Percentiles rank a stretch among this genome's conserved stretches.
phyloP scores from a whole-genome alignment of 1,284 basidiomycete species.

The Cronartium quercuum region DNA sequence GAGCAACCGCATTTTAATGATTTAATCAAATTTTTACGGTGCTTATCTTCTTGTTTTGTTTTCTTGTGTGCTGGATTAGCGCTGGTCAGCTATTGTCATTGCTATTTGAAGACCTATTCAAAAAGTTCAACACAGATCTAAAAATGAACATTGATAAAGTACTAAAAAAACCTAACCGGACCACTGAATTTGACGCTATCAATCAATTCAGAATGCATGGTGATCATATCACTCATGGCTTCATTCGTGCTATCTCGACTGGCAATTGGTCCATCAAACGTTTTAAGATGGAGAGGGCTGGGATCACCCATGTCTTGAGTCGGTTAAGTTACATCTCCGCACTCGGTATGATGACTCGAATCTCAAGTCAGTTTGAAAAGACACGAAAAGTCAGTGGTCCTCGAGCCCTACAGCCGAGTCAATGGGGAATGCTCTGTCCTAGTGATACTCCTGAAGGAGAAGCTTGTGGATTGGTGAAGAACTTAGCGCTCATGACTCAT shows the following conservation, averaged over 20 bases:
- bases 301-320: constrained; percentile 95
- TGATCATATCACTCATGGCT: constrained; percentile 91
- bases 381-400: constrained; percentile 98
- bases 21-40: not conserved
- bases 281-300: constrained; percentile 99
- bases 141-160: constrained; percentile 97
- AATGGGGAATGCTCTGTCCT: constrained; percentile 99
- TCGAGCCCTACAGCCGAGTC: constrained; percentile 90
- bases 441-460: constrained; percentile 99
- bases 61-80: constrained; percentile 52
- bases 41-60: not conserved
- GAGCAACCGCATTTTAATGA: constrained; percentile 48
- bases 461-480: constrained; percentile 97
- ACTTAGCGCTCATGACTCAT: constrained; percentile 97
- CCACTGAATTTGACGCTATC: constrained; percentile 90
- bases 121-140: constrained; percentile 94
- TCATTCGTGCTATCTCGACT: constrained; percentile 95
- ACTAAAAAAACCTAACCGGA: constrained; percentile 90
- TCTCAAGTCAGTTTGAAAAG: constrained; percentile 98
- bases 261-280: constrained; percentile 99
- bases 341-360: constrained; percentile 99
- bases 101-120: constrained; percentile 97
- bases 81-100: constrained; percentile 93
- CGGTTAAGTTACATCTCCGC: constrained; percentile 94
- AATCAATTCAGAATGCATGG: constrained; percentile 78